phyloP scores from a whole-genome alignment of 768 basidiomycete genomes.

The Tulasnella sp. region DNA sequence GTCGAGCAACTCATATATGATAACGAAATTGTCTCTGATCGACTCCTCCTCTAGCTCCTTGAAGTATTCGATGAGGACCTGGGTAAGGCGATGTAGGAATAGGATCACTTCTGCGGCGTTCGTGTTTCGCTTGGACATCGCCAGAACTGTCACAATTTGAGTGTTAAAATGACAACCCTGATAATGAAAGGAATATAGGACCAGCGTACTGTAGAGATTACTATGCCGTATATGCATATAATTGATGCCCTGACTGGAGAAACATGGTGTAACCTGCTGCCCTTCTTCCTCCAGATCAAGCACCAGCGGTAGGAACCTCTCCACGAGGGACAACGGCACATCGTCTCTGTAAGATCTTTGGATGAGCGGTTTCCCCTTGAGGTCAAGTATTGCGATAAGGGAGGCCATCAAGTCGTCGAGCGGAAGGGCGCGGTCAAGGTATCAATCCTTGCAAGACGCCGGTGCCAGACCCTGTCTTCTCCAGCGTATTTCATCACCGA shows the following conservation, averaged over 20 bases:
- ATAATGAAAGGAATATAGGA: no score
- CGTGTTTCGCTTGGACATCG: slow-evolving; percentile 87
- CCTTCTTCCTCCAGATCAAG: slow-evolving; percentile 97
- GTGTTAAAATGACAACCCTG: not conserved
- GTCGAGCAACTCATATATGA: slow-evolving; percentile 96
- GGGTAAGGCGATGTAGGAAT: slow-evolving; percentile 82
- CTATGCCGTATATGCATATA: slow-evolving; percentile 99
- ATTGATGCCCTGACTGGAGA: slow-evolving; percentile 90
- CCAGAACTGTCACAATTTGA: slow-evolving; percentile 79
- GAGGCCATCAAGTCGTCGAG: slow-evolving; percentile 38
- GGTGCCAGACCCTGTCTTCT: no score
- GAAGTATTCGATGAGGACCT: slow-evolving; percentile 96
- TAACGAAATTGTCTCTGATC: slow-evolving; percentile 98
- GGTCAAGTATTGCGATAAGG: slow-evolving; percentile 88
- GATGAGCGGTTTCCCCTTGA: slow-evolving; percentile 97
- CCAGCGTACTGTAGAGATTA: slow-evolving; percentile 83
- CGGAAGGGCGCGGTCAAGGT: no score
- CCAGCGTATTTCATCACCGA: no score
- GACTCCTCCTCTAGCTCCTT: slow-evolving; percentile 99
- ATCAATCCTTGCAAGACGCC: no score
- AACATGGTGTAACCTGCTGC: slow-evolving; percentile 90
- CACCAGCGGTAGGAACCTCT: slow-evolving; percentile 85
- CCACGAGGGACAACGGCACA: slow-evolving; percentile 78
- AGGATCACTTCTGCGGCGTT: slow-evolving; percentile 95
- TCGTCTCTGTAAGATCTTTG: slow-evolving; percentile 96